Evolutionary conservation across 2,329 filamentous ascomycete species (phyloP).

Genomic region (Fusarium mexicanum): DNA sequence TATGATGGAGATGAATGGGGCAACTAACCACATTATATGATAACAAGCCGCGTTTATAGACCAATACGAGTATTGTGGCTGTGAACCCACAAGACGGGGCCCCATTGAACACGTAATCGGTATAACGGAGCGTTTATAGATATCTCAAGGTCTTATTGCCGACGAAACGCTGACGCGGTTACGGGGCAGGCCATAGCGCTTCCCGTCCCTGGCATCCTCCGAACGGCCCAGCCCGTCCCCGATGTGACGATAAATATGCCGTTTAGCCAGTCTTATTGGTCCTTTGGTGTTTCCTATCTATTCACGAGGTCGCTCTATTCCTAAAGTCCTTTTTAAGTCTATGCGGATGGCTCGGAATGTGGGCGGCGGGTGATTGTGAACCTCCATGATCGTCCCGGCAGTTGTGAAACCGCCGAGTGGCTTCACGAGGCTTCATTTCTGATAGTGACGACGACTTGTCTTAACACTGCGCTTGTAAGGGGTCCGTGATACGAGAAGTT

Average conservation of each 20-base stretch:
- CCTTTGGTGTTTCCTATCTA: neutral
- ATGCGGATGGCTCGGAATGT: neutral
- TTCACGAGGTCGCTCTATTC: neutral
- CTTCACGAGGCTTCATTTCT: neutral
- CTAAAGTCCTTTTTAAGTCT: neutral
- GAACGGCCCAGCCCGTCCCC: neutral
- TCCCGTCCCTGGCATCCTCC: neutral
- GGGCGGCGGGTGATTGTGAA: neutral
- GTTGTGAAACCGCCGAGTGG: too few species aligned
- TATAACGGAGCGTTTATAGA: neutral
- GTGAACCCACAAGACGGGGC: neutral
- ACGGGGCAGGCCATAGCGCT: neutral
- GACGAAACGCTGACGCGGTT: neutral
- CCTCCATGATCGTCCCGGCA: neutral
- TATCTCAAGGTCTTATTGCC: neutral
- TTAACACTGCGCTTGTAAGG: neutral
- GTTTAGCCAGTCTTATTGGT: neutral
- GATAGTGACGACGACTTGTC: neutral
- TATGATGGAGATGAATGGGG: neutral
- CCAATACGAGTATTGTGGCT: neutral
- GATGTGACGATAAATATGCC: neutral
- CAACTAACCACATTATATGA: neutral
- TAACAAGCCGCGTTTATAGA: neutral
- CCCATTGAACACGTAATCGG: neutral
- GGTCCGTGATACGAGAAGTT: neutral